phyloP scores from a whole-genome alignment of 768 basidiomycete species.

The Suillus fuscotomentosus region DNA sequence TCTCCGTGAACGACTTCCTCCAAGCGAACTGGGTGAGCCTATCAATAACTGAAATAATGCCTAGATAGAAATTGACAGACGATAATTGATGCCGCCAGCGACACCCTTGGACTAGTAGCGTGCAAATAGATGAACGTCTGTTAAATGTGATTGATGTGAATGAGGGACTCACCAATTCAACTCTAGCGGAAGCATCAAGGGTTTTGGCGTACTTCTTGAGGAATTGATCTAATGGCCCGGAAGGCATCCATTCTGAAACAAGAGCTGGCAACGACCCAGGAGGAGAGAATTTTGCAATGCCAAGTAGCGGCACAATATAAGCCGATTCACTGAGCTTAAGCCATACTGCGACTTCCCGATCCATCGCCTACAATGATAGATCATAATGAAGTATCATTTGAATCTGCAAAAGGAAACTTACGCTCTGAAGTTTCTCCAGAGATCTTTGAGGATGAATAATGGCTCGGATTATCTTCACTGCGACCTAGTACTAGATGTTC shows the following conservation, averaged over 20 bases:
- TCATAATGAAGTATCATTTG: background rate
- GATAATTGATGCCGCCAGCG: slow-evolving; percentile 9
- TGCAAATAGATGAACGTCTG: background rate
- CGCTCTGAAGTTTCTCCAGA: background rate
- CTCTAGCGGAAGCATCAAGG: background rate
- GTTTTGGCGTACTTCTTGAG: background rate
- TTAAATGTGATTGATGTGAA: background rate
- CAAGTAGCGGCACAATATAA: background rate
- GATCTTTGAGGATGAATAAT: background rate
- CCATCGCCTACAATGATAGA: background rate
- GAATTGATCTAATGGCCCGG: background rate
- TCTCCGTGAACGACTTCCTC: slow-evolving; percentile 16
- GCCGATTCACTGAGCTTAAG: background rate
- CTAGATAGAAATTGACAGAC: slow-evolving; percentile 8
- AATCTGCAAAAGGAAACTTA: background rate
- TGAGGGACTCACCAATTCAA: background rate
- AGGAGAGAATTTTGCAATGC: background rate
- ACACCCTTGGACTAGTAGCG: slow-evolving; percentile 12
- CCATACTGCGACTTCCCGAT: background rate
- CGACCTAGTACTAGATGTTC: background rate
- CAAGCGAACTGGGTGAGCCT: slow-evolving; percentile 12
- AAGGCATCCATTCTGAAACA: background rate
- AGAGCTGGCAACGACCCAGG: background rate
- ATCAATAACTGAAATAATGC: background rate
- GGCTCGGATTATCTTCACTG: background rate